Conservation (phyloP, 768 basidiomycete species). For the Russula olivacea region DNA sequence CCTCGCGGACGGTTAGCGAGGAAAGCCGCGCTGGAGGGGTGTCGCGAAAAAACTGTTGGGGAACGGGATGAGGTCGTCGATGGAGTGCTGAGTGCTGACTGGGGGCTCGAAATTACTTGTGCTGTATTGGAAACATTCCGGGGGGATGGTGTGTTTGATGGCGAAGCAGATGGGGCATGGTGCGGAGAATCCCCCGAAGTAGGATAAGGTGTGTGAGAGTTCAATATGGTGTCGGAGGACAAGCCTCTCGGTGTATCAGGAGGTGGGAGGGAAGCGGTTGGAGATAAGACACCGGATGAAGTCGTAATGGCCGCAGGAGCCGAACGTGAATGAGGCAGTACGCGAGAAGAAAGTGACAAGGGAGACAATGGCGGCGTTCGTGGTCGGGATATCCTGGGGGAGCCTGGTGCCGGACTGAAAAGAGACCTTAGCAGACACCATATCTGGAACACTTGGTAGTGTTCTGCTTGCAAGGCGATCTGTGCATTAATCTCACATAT, state of each 20-base stretch:
- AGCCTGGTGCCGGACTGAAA: slow-evolving; percentile 39
- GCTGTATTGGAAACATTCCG: slow-evolving; percentile 12
- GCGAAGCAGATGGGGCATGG: slow-evolving; percentile 3
- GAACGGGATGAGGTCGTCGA: slow-evolving; percentile 12
- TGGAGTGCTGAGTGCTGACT: slow-evolving; percentile 16
- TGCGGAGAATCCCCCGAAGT: slow-evolving; percentile 13
- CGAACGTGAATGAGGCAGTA: slow-evolving; percentile 37
- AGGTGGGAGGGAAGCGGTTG: slow-evolving; percentile 23
- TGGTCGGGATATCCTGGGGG: slow-evolving; percentile 29
- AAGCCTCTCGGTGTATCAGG: slow-evolving; percentile 22
- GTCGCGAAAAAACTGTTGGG: slow-evolving; percentile 21
- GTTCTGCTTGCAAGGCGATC: slow-evolving; percentile 51
- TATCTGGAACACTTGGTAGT: slow-evolving; percentile 50
- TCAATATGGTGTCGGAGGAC: slow-evolving; percentile 31
- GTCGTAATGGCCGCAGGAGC: slow-evolving; percentile 39
- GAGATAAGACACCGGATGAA: slow-evolving; percentile 26
- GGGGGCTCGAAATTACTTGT: slow-evolving; percentile 17
- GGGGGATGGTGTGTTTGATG: slow-evolving; percentile 24
- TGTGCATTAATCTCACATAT: slow-evolving; percentile 61
- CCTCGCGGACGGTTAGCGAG: slow-evolving; percentile 26
- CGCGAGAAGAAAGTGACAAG: slow-evolving; percentile 25
- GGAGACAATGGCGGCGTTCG: slow-evolving; percentile 26
- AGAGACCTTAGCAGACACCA: slow-evolving; percentile 63
- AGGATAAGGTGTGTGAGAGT: slow-evolving; percentile 4
- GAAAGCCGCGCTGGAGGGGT: slow-evolving; percentile 19